Evolutionary conservation across 2,329 filamentous ascomycete species (phyloP), one percentile per base, ranked within the genome.

Genomic region (Aspergillus sp.): DNA sequence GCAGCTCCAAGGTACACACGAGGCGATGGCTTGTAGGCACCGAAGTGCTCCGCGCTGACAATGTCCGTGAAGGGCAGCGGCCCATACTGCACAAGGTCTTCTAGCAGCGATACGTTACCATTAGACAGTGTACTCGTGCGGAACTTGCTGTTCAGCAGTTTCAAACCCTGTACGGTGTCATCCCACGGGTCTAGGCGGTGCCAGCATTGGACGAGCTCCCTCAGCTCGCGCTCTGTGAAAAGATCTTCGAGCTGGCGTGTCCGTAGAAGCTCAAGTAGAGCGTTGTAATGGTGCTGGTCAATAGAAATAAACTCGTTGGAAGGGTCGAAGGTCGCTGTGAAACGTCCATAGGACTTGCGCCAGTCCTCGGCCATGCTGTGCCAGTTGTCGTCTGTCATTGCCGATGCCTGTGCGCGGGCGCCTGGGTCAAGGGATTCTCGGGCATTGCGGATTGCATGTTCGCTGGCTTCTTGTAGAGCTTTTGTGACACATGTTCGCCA

Each of bases 1-100:
- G 80, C 88, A 0, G 88, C 90, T 4, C 90, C 90, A 1, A 83
- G 79, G 68, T 95, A 95, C 2, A 88, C 86, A 52, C 72, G 77
- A 7, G 84, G 82, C 59, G 84, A 81, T 1, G 90, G 90, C 77
- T 95, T 95, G 72, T 93, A 95, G 0, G 84, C 85, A 45, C 80
- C 77, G 68, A 93, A 93, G 62, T 87, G 82, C 73, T 90, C 89
- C 0, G 86, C 84, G 8, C 86, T 90, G 58, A 88, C 77, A 40
- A 92, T 66, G 54, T 80, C 75, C 21, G 79, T 79, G 66, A 92
- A 93, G 0, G 81, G 81, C 51, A 93, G 79, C 4, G 74, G 72
- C 1, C 83, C 86, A 64, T 84, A 79, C 51, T 74, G 68, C 50
- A 83, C 74, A 49, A 95, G 79, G 68, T 93, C 90, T 2, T 76